phyloP scores from a whole-genome alignment of 768 basidiomycete species.

The Mycena rebaudengoi region DNA sequence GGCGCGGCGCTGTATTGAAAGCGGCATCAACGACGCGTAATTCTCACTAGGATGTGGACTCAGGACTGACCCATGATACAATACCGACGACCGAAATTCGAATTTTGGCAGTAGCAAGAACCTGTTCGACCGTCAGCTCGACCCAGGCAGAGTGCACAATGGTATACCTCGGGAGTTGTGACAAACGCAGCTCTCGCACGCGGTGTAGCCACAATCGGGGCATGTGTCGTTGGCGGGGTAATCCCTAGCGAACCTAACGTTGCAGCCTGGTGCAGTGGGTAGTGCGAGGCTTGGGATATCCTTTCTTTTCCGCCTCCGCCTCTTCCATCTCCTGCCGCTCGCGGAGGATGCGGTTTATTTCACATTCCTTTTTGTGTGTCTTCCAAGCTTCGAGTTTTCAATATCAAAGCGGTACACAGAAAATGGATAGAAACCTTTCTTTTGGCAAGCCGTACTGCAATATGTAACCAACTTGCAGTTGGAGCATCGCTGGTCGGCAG shows the following conservation, averaged over 20 bases:
- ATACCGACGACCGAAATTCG: constrained; percentile 43
- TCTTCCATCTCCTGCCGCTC: constrained; percentile 37
- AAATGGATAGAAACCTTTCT: constrained; percentile 13
- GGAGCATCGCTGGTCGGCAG: constrained; percentile 29
- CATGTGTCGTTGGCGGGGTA: constrained; percentile 37
- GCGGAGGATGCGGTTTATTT: constrained; percentile 43
- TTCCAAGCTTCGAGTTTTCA: constrained; percentile 32
- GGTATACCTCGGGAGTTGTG: constrained; percentile 37
- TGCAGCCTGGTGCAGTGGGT: constrained; percentile 45
- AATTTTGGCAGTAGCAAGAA: constrained; percentile 44
- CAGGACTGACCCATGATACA: constrained; percentile 35
- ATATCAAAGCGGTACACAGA: not conserved
- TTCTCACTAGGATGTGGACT: not conserved
- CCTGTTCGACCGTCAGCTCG: constrained; percentile 26
- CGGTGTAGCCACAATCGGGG: constrained; percentile 44
- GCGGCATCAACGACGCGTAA: not conserved
- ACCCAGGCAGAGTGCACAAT: not conserved
- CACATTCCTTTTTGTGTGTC: constrained; percentile 44
- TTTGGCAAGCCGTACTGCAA: constrained; percentile 38
- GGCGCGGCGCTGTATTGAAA: constrained; percentile 35
- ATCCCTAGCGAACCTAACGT: constrained; percentile 33
- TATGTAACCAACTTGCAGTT: constrained; percentile 35
- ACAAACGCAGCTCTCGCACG: constrained; percentile 43
- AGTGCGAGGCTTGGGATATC: too few species aligned
- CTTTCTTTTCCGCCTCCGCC: constrained; percentile 33